phyloP scores from a whole-genome alignment of 2,329 filamentous ascomycete species.

The Aspergillus floridensis region DNA sequence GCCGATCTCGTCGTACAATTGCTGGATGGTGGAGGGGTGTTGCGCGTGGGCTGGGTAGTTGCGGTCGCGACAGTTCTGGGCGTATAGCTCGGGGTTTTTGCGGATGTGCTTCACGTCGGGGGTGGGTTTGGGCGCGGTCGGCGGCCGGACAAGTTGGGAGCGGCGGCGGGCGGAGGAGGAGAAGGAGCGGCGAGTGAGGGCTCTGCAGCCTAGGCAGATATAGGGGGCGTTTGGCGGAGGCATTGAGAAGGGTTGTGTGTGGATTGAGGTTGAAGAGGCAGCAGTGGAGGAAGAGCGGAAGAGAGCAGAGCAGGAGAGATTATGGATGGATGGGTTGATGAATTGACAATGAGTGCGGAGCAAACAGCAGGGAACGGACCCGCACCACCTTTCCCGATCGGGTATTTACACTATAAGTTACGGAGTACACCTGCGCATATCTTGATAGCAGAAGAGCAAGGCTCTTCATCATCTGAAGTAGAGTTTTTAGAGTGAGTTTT shows the following conservation, averaged over 20 bases:
- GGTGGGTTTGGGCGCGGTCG: constrained; percentile 72
- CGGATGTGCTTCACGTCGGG: constrained; percentile 90
- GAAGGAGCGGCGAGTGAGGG: constrained; percentile 16
- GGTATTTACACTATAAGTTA: constrained; percentile 2
- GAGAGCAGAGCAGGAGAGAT: neutral
- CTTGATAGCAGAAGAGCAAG: neutral
- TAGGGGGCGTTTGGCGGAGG: constrained; percentile 28
- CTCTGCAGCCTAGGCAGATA: constrained; percentile 36
- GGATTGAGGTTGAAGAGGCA: constrained; percentile 4
- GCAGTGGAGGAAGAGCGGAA: constrained; percentile 1
- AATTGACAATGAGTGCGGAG: too few species aligned
- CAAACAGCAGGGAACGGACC: too few species aligned
- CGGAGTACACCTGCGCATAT: constrained; percentile 27
- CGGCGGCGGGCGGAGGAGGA: constrained; percentile 19
- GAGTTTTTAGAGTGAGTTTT: too few species aligned
- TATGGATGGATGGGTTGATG: too few species aligned
- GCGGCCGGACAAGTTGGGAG: constrained; percentile 50
- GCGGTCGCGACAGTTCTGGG: constrained; percentile 76
- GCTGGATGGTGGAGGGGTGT: constrained; percentile 53
- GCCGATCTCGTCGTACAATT: constrained; percentile 37
- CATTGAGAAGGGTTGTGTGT: constrained; percentile 17
- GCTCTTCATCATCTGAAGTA: too few species aligned
- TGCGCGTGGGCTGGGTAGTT: constrained; percentile 66
- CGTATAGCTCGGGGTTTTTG: constrained; percentile 74
- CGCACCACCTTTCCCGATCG: constrained; percentile 14